A percentile compares a stretch with the other conserved stretches of the same genome.
Conservation (phyloP, 1,284 basidiomycete species). For the Trichosporon sp. region DNA sequence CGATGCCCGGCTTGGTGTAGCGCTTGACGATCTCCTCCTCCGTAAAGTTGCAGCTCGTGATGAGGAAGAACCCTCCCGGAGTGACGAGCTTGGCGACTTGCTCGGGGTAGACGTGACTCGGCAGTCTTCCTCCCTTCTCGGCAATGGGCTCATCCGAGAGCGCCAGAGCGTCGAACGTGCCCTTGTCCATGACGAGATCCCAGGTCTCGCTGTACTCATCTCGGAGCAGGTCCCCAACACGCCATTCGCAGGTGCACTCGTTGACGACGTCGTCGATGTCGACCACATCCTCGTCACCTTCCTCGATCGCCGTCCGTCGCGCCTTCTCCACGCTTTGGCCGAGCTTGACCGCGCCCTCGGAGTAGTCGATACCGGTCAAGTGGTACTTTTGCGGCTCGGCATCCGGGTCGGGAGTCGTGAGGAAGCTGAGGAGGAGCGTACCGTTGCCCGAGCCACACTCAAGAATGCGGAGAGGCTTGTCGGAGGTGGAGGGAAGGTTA, state of each 20-base stretch:
- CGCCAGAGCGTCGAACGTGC: constrained; percentile 47
- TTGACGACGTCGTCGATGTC: constrained; percentile 40
- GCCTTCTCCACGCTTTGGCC: constrained; percentile 31
- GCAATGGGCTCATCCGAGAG: constrained; percentile 33
- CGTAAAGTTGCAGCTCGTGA: constrained; percentile 50
- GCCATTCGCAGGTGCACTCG: constrained; percentile 33
- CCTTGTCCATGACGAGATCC: constrained; percentile 49
- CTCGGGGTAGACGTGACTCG: constrained; percentile 44
- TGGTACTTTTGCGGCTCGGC: constrained; percentile 25
- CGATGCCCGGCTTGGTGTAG: constrained; percentile 32
- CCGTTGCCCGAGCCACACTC: constrained; percentile 47
- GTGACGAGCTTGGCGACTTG: constrained; percentile 37
- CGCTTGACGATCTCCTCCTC: constrained; percentile 45
- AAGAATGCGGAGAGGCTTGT: constrained; percentile 29
- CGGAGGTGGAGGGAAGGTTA: constrained; percentile 25
- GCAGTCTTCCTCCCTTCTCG: constrained; percentile 31
- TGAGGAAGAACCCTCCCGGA: constrained; percentile 45
- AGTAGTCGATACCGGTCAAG: constrained; percentile 48
- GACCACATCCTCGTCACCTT: constrained; percentile 19
- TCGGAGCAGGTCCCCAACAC: constrained; percentile 37
- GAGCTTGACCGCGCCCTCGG: constrained; percentile 29
- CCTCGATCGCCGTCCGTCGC: constrained; percentile 22
- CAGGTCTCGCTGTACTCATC: constrained; percentile 38
- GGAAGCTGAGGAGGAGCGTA: constrained; percentile 46
- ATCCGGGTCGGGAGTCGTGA: constrained; percentile 29